Conservation (phyloP, 176 grass and related monocot genomes). For the Lolium perenne region DNA sequence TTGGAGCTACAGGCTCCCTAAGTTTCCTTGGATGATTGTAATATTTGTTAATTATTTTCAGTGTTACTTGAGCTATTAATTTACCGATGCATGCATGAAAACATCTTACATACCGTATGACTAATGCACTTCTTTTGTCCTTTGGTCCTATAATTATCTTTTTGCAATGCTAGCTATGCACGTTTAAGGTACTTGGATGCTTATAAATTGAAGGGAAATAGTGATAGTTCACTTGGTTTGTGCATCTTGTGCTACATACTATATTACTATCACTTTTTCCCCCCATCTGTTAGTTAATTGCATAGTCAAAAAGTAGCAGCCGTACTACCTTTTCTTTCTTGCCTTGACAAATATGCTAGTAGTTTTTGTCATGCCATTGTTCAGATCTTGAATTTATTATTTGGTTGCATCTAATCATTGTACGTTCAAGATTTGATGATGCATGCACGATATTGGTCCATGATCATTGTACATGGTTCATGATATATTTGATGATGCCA, state of each 20-base stretch:
- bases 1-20: background rate
- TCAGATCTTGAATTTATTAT: background rate
- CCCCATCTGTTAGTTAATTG: background rate
- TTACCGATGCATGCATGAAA: background rate
- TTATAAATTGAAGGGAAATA: background rate
- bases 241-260: background rate
- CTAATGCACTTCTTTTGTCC: background rate
- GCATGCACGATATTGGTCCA: background rate
- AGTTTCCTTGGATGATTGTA: background rate
- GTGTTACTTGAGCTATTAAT: background rate
- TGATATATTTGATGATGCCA: background rate
- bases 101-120: background rate
- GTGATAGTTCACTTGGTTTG: background rate
- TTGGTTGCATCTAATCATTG: background rate
- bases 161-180: background rate
- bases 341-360: background rate
- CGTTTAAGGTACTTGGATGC: background rate
- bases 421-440: background rate
- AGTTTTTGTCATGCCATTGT: constrained; percentile 7
- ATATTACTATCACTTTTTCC: background rate
- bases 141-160: background rate
- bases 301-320: background rate
- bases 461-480: background rate
- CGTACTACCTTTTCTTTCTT: background rate
- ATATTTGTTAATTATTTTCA: background rate